Evolutionary conservation across 2,329 filamentous ascomycete genomes (phyloP), one percentile per base, ranked within the genome.

Genomic region (Penicillium sp.): DNA sequence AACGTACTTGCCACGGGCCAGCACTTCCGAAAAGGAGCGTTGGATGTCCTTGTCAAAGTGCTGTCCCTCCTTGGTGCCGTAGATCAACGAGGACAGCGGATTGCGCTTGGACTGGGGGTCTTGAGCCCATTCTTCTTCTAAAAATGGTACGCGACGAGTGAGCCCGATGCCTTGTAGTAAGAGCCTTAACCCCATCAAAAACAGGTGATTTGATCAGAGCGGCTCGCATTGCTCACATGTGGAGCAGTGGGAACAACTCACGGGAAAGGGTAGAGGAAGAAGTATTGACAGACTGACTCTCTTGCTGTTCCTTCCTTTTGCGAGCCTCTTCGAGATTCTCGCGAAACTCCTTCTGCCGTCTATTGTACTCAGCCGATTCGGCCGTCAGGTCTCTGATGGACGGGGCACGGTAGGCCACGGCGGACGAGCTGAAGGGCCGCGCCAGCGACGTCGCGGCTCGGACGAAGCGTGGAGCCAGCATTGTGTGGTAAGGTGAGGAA

Each of bases 1-100:
- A 47, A 98, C 91, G 66, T 98, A 98, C 76, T 98, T 98, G 66
- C 93, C 93, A 58, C 93, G 82, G 23, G 93, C 93, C 40, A 98
- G 78, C 39, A 97, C 88, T 71, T 96, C 91, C 44, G 88, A 95
- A 75, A 97, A 98, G 68, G 88, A 95, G 50, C 91, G 85, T 75
- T 97, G 90, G 66, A 98, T 92, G 74, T 97, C 92, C 57, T 88
- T 87, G 66, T 98, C 93, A 69, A 96, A 82, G 75, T 95, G 88
- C 54, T 91, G 84, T 28, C 91, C 93, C 73, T 97, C 92, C 66
- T 93, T 90, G 12, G 93, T 98, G 65, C 93, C 93, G 73, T 98
- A 97, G 67, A 98, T 95, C 61, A 98, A 82, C 61, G 86, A 92
- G 31, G 88, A 87, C 50, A 98, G 73, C 33, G 88, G 82, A 13